Evolutionary conservation across 352 stramenopile species (phyloP).

Genomic region (Globisporangium spinosum): DNA sequence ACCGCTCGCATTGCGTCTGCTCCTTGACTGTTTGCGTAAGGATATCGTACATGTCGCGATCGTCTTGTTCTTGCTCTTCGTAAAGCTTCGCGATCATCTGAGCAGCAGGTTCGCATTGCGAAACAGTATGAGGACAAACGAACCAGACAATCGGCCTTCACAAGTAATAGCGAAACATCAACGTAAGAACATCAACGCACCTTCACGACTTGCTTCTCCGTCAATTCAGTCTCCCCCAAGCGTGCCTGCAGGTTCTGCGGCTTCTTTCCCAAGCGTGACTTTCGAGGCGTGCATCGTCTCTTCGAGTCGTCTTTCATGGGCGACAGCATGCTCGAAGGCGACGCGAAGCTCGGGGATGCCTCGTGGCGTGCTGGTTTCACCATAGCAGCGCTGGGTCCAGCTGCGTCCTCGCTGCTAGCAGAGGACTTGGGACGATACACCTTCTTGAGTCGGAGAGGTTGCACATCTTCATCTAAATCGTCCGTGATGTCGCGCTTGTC

Average conservation of each 20-base stretch:
- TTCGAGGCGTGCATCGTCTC: slow-evolving; percentile 31
- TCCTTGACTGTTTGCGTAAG: slow-evolving; percentile 55
- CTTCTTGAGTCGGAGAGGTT: slow-evolving; percentile 13
- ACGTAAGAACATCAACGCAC: slow-evolving; percentile 6
- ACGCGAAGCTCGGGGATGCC: slow-evolving; percentile 16
- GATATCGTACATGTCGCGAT: slow-evolving; percentile 77
- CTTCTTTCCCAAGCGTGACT: slow-evolving; percentile 36
- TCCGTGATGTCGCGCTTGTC: not conserved
- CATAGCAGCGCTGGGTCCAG: not conserved
- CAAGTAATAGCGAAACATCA: not conserved
- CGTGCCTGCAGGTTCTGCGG: slow-evolving; percentile 39
- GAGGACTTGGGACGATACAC: slow-evolving; percentile 1
- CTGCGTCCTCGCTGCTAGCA: not conserved
- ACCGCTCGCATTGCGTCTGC: slow-evolving; percentile 59
- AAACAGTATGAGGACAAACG: not conserved
- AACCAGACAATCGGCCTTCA: not conserved
- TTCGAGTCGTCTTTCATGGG: slow-evolving; percentile 57
- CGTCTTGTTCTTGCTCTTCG: slow-evolving; percentile 70
- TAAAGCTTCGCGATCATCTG: slow-evolving; percentile 57
- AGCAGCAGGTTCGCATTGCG: not conserved
- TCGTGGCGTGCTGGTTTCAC: not conserved
- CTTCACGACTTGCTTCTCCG: slow-evolving; percentile 36
- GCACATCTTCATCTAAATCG: slow-evolving; percentile 5
- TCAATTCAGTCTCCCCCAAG: slow-evolving; percentile 28
- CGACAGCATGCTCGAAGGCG: slow-evolving; percentile 31